Evolutionary conservation across 2,329 filamentous ascomycete genomes (phyloP), one percentile per base, ranked within the genome.

Genomic region (Exserohilum turcica): DNA sequence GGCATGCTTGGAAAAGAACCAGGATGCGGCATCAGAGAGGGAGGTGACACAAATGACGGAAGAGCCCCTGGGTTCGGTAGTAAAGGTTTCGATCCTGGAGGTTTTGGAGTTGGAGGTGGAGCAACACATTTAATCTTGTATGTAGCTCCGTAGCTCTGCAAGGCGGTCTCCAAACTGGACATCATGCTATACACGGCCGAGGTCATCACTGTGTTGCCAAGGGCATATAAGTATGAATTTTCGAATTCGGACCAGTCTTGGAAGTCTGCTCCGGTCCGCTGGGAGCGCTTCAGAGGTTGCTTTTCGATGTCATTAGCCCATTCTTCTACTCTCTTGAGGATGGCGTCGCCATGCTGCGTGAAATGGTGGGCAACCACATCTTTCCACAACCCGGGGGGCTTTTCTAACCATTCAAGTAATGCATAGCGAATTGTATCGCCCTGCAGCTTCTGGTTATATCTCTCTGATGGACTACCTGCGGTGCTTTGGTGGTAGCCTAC

Each of bases 341-440:
- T 70, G 6, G 57, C 46, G 16, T 64, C 55, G 32, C 53, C 58
- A 8, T 66, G 68, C 21, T 52, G 42, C n/a, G 52, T 56, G 53
- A 71, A 73, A 45, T 73, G 69, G 21, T 56, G 46, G 4, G 55
- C 32, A 7, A 64, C 43, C 7, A 73, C 57, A 33, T 70, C 68
- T 29, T 57, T 42, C 67, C 67, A 72, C 3, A 69, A 38, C 3
- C 37, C 16, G 10, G 51, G 48, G 38, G 51, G 54, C 7, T 59
- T 42, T 4, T 70, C 52, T 13, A 74, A 49, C 71, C 72, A 76
- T 18, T 59, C 56, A 8, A 76, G 47, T 54, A 76, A 70, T 4
- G 67, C 74, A 13, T 66, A 56, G 21, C 65, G 57, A 1, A 74
- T 60, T 1, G 72, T 76, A 8, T 67, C 51, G 6, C 46, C 36